phyloP scores from a whole-genome alignment of 768 basidiomycete genomes.

The Hygrocybe punicea region DNA sequence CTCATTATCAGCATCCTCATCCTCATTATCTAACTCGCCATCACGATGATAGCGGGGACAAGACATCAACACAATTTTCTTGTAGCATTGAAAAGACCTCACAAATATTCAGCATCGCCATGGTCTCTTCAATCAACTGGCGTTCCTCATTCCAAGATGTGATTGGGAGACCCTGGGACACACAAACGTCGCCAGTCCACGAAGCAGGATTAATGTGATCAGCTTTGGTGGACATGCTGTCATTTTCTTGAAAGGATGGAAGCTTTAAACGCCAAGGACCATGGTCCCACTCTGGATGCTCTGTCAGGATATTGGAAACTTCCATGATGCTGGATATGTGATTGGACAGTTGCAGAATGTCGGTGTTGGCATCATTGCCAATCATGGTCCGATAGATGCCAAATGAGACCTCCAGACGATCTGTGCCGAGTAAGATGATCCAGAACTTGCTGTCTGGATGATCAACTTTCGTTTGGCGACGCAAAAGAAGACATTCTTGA shows the following conservation, averaged over 20 bases:
- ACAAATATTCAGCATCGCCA: neutral
- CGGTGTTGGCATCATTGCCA: constrained; percentile 32
- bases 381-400: constrained; percentile 36
- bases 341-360: constrained; percentile 23
- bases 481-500: constrained; percentile 37
- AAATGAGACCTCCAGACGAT: constrained; percentile 26
- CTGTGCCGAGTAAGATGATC: constrained; percentile 32
- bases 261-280: constrained; percentile 34
- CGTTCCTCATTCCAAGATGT: constrained; percentile 32
- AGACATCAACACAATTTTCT: constrained; percentile 4
- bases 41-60: constrained; percentile 8
- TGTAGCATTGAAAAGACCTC: neutral
- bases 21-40: neutral
- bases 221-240: constrained; percentile 16
- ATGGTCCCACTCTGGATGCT: constrained; percentile 39
- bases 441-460: constrained; percentile 31
- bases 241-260: constrained; percentile 21
- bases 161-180: constrained; percentile 23
- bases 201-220: constrained; percentile 38
- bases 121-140: constrained; percentile 12
- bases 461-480: constrained; percentile 38
- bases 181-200: constrained; percentile 31
- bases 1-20: neutral
- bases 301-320: constrained; percentile 32
- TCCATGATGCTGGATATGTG: constrained; percentile 31